Conservation (phyloP, 2,329 filamentous ascomycete species). For the Ophiosphaerella korrae region DNA sequence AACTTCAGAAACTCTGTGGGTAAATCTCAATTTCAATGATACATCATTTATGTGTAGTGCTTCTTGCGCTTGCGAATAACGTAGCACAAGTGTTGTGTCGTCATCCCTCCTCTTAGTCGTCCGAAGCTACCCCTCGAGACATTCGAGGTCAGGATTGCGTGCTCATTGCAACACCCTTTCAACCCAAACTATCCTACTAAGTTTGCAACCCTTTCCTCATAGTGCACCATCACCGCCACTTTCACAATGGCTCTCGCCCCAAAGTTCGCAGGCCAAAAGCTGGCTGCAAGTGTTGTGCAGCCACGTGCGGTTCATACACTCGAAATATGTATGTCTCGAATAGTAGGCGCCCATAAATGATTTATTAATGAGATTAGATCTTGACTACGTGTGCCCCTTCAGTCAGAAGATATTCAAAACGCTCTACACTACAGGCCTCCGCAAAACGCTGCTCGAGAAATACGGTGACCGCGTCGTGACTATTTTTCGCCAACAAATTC, state of each 20-base stretch:
- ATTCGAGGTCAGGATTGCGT: constrained; percentile 20
- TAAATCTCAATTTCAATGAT: too few relatives aligned
- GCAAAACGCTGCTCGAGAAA: constrained; percentile 68
- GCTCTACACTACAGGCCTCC: constrained; percentile 65
- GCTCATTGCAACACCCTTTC: constrained; percentile 5
- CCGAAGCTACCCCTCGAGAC: constrained; percentile 19
- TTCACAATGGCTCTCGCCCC: constrained; percentile 73
- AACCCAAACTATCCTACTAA: background rate
- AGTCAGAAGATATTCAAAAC: constrained; percentile 78
- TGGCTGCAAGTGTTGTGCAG: constrained; percentile 53
- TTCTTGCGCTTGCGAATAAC: background rate
- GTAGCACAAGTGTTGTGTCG: constrained; percentile 20
- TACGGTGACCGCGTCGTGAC: constrained; percentile 69
- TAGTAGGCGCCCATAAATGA: background rate
- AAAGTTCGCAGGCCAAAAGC: constrained; percentile 75
- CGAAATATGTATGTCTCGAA: constrained; percentile 55
- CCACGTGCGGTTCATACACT: constrained; percentile 58
- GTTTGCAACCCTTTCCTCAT: background rate
- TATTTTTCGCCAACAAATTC: constrained; percentile 88
- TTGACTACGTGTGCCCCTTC: constrained; percentile 91
- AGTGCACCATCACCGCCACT: background rate
- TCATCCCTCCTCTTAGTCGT: constrained; percentile 20
- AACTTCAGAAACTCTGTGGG: background rate
- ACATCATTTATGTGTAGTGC: background rate
- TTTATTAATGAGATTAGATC: constrained; percentile 53